Base-by-base conservation (phyloP, 257 asterid species). In the Solanum pinnatisectum region DNA sequence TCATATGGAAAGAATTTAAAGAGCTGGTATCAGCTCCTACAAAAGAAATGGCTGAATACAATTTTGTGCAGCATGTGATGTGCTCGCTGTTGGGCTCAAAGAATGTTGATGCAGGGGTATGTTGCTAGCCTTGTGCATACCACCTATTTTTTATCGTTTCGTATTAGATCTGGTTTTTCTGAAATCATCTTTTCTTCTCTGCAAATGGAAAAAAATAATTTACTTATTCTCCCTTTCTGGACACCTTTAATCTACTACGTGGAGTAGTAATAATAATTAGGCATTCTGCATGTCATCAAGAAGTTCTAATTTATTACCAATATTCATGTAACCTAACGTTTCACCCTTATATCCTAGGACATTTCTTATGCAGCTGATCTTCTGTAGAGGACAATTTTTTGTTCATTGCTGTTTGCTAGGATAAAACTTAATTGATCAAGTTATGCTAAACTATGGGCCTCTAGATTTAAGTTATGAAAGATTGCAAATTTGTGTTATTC, bases 81-180 rank as follows among this genome's bases (percentile, higher is more conserved):
- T 89, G 94, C 84, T 95, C 97, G 8, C 87, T 95, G 90, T 91
- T 96, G 91, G 99, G 99, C 78, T 85, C 98, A 82, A 90, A 93
- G 83, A 98, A 96, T 88, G 96, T 96, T 90, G 99, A 97, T 90
- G 91, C 99, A 8, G 99, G 99, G 98, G 98, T 95, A 89, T 92
- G 92, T 87, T 72, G 68, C 37, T 46, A 82, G 56, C 33, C 83
- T 74, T 37, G 20, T 37, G 37, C 32, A 35, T 74, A 36, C 15
- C 32, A 22, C 27, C 49, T 74, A 22, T 20, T 20, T 27, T 63
- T 30, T 56, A 11, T 59, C 37, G 8, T 39, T 73, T 37, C 67
- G 13, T 76, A 36, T 49, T 33, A 37, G 52, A 83, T 49, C 40
- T 27, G 78, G 52, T 88, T n/a, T 52, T 10, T 0, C 16, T 52